Evolutionary conservation across 2,329 filamentous ascomycete genomes (phyloP).

Genomic region (Aurifilum marmelostoma): DNA sequence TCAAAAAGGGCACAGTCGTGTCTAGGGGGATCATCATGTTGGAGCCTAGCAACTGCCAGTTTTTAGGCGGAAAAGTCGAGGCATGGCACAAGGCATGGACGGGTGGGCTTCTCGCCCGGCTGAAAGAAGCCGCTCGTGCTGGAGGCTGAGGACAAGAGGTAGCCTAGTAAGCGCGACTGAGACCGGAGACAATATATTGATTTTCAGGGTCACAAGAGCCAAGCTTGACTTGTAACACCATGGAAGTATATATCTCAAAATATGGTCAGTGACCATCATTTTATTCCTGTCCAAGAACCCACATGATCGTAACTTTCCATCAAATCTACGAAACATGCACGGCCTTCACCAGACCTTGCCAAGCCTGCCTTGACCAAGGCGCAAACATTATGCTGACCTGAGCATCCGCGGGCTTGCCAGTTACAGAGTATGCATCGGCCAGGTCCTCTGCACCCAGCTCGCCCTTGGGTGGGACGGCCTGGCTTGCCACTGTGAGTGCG

Average conservation of each 20-base stretch:
- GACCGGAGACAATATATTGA: neutral
- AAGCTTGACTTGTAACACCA: neutral
- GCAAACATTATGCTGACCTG: slow-evolving; percentile 78
- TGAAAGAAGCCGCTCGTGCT: slow-evolving; percentile 63
- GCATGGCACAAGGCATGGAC: slow-evolving; percentile 78
- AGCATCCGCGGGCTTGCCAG: slow-evolving; percentile 71
- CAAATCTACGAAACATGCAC: slow-evolving; percentile 32
- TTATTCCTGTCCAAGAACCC: neutral
- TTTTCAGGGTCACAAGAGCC: neutral
- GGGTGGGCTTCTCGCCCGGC: slow-evolving; percentile 67
- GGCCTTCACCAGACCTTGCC: slow-evolving; percentile 58
- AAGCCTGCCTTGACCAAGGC: slow-evolving; percentile 73
- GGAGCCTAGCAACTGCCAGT: slow-evolving; percentile 65
- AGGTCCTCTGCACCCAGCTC: slow-evolving; percentile 70
- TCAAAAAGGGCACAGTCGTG: slow-evolving; percentile 67
- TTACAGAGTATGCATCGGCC: slow-evolving; percentile 73
- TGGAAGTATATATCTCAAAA: neutral
- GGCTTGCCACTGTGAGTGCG: slow-evolving; percentile 77
- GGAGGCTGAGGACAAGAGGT: slow-evolving; percentile 28
- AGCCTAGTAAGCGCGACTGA: neutral
- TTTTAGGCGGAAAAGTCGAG: slow-evolving; percentile 89
- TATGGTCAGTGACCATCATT: neutral
- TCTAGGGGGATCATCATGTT: slow-evolving; percentile 80
- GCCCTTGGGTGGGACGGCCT: slow-evolving; percentile 74
- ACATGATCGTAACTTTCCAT: neutral